phyloP scores from a whole-genome alignment of 176 grass and related monocot genomes.

The Poa pratensis region DNA sequence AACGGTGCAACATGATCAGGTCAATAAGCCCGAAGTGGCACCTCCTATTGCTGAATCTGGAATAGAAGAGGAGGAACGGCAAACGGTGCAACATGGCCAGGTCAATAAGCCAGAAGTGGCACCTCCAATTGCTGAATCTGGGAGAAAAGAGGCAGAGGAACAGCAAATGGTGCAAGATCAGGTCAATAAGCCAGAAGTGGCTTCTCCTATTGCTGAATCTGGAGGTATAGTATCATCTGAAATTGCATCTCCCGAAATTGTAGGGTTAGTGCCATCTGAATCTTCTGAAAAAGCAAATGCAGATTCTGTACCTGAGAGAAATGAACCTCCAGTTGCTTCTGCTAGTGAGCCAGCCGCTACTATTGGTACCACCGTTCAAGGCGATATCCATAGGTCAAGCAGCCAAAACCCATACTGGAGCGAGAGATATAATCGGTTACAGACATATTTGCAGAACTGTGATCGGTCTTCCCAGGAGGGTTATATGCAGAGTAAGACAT shows the following conservation, averaged over 20 bases:
- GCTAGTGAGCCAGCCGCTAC: slow-evolving; percentile 28
- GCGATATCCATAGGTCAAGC: slow-evolving; percentile 39
- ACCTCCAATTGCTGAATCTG: slow-evolving; percentile 37
- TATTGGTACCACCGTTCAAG: slow-evolving; percentile 19
- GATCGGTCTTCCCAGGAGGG: slow-evolving; percentile 86
- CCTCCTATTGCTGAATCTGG: slow-evolving; percentile 32
- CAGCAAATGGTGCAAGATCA: slow-evolving; percentile 28
- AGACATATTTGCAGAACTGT: slow-evolving; percentile 73
- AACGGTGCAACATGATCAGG: slow-evolving; percentile 29
- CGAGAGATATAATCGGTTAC: slow-evolving; percentile 71
- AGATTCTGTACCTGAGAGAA: slow-evolving; percentile 29
- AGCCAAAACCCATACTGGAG: slow-evolving; percentile 62
- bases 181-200: slow-evolving; percentile 39
- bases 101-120: slow-evolving; percentile 41
- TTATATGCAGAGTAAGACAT: slow-evolving; percentile 79
- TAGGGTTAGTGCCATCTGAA: slow-evolving; percentile 15
- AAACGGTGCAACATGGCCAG: slow-evolving; percentile 37
- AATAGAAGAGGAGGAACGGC: not conserved
- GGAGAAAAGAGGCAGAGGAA: slow-evolving; percentile 2
- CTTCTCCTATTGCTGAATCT: slow-evolving; percentile 37
- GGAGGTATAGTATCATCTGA: slow-evolving; percentile 15
- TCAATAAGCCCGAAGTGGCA: slow-evolving; percentile 34
- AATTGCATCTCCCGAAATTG: slow-evolving; percentile 42
- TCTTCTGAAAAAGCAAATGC: slow-evolving; percentile 34
- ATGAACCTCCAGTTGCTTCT: slow-evolving; percentile 39